phyloP scores from a whole-genome alignment of 2,329 filamentous ascomycete genomes.

The Plenodomus tracheiphilus region DNA sequence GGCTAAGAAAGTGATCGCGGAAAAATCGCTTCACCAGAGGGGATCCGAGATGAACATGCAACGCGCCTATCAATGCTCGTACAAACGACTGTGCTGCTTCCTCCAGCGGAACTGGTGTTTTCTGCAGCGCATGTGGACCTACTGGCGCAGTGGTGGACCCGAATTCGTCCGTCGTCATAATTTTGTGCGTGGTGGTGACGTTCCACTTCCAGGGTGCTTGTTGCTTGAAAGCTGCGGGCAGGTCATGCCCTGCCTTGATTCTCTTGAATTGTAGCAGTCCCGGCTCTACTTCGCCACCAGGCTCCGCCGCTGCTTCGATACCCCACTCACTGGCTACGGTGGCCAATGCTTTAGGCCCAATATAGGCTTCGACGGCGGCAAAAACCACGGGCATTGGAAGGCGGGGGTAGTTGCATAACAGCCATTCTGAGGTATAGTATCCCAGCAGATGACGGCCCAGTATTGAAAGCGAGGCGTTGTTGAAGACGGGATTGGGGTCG shows the following conservation, averaged over 20 bases:
- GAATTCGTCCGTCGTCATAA: constrained; percentile 83
- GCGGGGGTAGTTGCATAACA: constrained; percentile 87
- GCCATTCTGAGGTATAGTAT: constrained; percentile 86
- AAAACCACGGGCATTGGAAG: constrained; percentile 87
- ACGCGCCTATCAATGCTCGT: constrained; percentile 77
- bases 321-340: constrained; percentile 85
- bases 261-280: constrained; percentile 81
- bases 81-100: constrained; percentile 76
- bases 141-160: constrained; percentile 61
- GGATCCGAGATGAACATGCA: constrained; percentile 83
- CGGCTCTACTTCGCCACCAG: constrained; percentile 88
- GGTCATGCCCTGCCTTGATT: constrained; percentile 34
- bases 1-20: constrained; percentile 78
- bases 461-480: constrained; percentile 82
- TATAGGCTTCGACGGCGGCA: constrained; percentile 81
- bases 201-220: constrained; percentile 43
- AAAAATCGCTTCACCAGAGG: constrained; percentile 81
- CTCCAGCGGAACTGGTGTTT: constrained; percentile 48
- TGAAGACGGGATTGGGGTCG: constrained; percentile 77
- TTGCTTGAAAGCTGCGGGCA: constrained; percentile 28
- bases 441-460: constrained; percentile 82
- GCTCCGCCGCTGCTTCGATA: constrained; percentile 82
- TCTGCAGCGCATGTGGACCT: constrained; percentile 24
- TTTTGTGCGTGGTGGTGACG: constrained; percentile 62
- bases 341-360: constrained; percentile 73